A percentile compares a stretch with the other conserved stretches of the same genome.
phyloP scores from a whole-genome alignment of 306 rosid genomes.

The Quercus alba region DNA sequence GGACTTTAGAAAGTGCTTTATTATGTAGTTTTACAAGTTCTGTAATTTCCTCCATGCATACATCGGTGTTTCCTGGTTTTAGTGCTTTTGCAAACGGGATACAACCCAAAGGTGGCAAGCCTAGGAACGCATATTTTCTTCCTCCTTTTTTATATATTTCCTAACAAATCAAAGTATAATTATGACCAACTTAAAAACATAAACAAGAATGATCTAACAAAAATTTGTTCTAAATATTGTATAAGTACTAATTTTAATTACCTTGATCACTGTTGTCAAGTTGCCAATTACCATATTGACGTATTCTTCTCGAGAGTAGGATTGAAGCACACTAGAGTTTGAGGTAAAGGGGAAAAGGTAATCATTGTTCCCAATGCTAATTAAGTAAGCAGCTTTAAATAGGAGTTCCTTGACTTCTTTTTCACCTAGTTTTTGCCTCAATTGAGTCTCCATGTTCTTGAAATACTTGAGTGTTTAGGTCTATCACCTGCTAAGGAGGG shows the following conservation, averaged over 20 bases:
- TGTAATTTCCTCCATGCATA: constrained; percentile 17
- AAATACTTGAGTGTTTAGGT: too few species aligned
- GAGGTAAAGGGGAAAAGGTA: not conserved
- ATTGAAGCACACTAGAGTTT: not conserved
- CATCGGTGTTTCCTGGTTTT: constrained; percentile 9
- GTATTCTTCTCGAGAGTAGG: not conserved
- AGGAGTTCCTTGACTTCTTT: too few species aligned
- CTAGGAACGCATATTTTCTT: constrained; percentile 2
- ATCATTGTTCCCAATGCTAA: not conserved
- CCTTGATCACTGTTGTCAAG: not conserved
- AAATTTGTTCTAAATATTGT: not conserved
- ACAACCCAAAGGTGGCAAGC: constrained; percentile 24
- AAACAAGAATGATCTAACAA: too few species aligned
- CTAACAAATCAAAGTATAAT: not conserved
- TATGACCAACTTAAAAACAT: not conserved
- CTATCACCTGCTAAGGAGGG: too few species aligned
- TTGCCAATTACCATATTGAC: not conserved
- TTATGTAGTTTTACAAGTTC: constrained; percentile 29
- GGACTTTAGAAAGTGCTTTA: constrained; percentile 12
- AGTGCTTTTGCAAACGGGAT: constrained; percentile 2
- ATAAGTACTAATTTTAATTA: not conserved
- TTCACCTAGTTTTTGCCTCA: too few species aligned
- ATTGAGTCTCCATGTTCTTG: too few species aligned
- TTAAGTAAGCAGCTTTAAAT: not conserved
- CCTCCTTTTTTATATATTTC: not conserved